Evolutionary conservation across 306 rosid genomes (phyloP), one percentile per base, ranked within the genome.

Genomic region (Prunus fruticosa): DNA sequence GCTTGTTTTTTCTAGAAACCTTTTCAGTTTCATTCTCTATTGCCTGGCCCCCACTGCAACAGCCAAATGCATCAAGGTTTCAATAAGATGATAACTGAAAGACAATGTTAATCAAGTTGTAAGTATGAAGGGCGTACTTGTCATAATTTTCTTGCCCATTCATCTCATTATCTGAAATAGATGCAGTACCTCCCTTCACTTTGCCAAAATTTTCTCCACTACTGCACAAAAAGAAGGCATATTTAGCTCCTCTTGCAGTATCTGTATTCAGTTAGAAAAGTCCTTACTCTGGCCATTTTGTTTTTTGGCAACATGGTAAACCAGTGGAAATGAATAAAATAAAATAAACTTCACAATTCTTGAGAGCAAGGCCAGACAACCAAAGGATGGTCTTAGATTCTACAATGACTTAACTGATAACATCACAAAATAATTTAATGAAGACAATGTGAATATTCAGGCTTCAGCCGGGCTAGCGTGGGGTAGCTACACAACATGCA

Each of bases 1-100:
- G 83, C 80, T 85, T 92, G 86, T 76, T 91, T 81, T 81, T 90
- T 78, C 58, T 85, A 52, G 92, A 78, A 81, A 79, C 71, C 76
- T 73, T 84, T 81, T 28, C 76, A 47, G 83, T 80, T 60, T 76
- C 82, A 83, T 80, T 77, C 67, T 78, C 88, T 80, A 78, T 53
- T 71, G 90, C 73, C 81, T 71, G 82, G 74, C 57, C 83, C 74
- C 62, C 82, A 74, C 96, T 91, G 87, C 76, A 79, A 78, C 27
- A 67, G 65, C 76, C 72, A 78, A 88, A 85, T 66, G 77, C 69
- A 74, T 64, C 53, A 62, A 81, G 79, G 67, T 67, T 84, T 58
- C 67, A 77, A 74, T 66, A 61, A 54, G 23, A 46, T 47, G 15
- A 79, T 79, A 72, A 84, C 2, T 38, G 14, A 45, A 49, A 52